These are phyloP conservation scores for Geranium incanum DNA, from an alignment of 441 rosid genomes.

Conservation along the genomic window DNA sequence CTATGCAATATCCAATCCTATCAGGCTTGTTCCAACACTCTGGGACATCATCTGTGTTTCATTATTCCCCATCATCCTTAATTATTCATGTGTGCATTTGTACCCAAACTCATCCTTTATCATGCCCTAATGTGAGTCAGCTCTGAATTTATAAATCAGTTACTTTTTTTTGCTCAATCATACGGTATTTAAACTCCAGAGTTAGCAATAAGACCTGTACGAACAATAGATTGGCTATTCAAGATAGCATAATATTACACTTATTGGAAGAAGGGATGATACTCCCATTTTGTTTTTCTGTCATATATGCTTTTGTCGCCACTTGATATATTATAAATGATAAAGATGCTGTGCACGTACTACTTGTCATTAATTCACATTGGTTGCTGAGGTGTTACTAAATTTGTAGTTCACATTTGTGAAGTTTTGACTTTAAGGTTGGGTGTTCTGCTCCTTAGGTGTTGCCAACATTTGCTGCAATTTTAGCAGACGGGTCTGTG, in stretches of 20 bases:
- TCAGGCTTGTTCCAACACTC: no score
- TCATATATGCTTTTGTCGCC: conserved; percentile 2
- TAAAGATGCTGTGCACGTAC: not conserved
- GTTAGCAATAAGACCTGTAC: no score
- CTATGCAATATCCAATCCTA: no score
- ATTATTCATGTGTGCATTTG: no score
- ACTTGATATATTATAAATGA: not conserved
- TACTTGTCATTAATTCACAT: not conserved
- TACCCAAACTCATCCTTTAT: no score
- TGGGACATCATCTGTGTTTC: no score
- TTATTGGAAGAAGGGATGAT: not conserved
- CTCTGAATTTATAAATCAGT: no score
- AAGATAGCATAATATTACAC: not conserved
- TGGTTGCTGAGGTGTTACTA: not conserved
- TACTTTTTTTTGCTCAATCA: no score
- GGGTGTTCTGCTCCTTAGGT: conserved; percentile 37
- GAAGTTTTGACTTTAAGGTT: not conserved
- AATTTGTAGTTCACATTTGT: not conserved
- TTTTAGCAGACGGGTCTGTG: conserved; percentile 34
- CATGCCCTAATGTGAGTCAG: no score
- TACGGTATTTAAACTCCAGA: no score
- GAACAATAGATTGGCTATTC: not conserved
- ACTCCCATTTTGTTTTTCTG: not conserved
- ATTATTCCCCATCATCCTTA: no score
- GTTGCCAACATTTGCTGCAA: conserved; percentile 78